Conservation (phyloP, 352 stramenopile genomes). For the Blastocystis sp. region DNA sequence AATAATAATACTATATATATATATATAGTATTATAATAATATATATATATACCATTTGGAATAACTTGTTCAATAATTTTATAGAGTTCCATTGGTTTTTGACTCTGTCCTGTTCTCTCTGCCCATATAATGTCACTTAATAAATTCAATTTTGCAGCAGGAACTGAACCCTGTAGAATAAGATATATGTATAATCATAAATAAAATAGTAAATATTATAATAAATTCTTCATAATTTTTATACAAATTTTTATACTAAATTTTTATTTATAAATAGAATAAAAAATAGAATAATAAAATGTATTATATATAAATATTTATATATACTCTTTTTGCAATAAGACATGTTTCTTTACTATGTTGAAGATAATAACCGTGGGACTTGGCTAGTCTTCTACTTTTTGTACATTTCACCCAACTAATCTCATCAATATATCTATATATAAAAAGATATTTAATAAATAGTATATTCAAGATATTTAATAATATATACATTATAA, state of each 20-base stretch:
- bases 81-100: conserved; percentile 44
- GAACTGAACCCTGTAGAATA: too few relatives aligned
- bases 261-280: too few relatives aligned
- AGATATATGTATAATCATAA: too few relatives aligned
- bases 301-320: not conserved
- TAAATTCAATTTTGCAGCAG: conserved; percentile 37
- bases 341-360: conserved; percentile 45
- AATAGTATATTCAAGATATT: too few relatives aligned
- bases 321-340: conserved; percentile 38
- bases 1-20: not conserved
- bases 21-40: not conserved
- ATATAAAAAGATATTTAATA: not conserved
- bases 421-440: conserved; percentile 43
- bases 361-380: conserved; percentile 44
- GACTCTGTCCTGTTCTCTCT: conserved; percentile 41
- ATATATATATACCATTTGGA: conserved; percentile 21
- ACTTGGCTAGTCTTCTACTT: conserved; percentile 43
- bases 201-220: too few relatives aligned
- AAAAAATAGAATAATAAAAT: conserved; percentile 39
- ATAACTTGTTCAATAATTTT: conserved; percentile 44
- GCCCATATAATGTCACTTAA: conserved; percentile 43
- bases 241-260: too few relatives aligned
- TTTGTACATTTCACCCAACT: conserved; percentile 44
- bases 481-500: too few relatives aligned
- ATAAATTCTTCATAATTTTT: too few relatives aligned